phyloP scores from a whole-genome alignment of 345 rosid species.

The Arabis alpina region DNA sequence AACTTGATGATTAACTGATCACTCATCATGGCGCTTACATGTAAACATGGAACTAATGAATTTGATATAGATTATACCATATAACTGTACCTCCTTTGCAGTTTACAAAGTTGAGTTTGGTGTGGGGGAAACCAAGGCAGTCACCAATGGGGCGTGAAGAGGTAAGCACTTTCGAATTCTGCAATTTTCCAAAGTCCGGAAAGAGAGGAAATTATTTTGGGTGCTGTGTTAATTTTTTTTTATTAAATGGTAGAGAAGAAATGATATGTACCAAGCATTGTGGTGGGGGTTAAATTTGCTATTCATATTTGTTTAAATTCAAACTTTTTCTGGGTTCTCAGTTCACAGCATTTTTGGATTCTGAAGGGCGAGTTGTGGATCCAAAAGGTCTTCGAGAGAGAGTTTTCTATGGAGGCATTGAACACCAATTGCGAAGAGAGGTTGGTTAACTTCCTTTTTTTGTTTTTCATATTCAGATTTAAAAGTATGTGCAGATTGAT shows the following conservation, averaged over 20 bases:
- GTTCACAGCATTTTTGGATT: conserved; percentile 88
- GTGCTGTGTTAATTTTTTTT: not conserved
- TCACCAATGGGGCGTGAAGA: conserved; percentile 69
- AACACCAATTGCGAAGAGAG: conserved; percentile 75
- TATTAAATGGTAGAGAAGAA: conserved; percentile 14
- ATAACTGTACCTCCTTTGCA: conserved; percentile 49
- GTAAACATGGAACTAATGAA: conserved; percentile 11
- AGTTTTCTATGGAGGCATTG: conserved; percentile 94
- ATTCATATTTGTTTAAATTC: conserved; percentile 20
- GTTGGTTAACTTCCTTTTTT: conserved; percentile 59
- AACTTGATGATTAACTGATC: conserved; percentile 5
- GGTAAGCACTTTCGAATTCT: conserved; percentile 49
- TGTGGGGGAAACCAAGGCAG: conserved; percentile 95
- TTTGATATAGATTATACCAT: conserved; percentile 10
- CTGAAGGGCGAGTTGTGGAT: conserved; percentile 81
- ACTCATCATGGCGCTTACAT: not conserved
- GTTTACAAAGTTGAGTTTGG: conserved; percentile 75
- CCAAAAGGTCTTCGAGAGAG: conserved; percentile 73
- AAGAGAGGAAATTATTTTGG: conserved; percentile 5
- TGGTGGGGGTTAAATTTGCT: not conserved
- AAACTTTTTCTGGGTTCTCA: conserved; percentile 42
- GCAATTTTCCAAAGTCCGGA: not conserved
- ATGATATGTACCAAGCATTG: conserved; percentile 13
- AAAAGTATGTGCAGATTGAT: conserved; percentile 18
- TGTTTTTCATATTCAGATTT: conserved; percentile 4